phyloP scores from a whole-genome alignment of 2,329 filamentous ascomycete genomes.

The Aspergillus eucalypticola region DNA sequence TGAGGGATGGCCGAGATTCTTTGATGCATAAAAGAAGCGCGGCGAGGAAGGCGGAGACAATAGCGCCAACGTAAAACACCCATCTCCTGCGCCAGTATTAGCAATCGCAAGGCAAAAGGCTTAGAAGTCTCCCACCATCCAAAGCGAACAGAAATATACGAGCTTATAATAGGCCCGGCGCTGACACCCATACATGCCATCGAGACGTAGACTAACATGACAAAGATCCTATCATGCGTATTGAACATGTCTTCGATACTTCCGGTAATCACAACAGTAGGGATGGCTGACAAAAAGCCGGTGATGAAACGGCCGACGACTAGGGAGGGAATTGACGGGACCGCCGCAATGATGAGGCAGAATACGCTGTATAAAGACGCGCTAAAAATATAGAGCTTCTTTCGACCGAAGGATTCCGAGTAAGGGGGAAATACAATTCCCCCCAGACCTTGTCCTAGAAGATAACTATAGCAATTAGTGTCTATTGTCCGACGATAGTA shows the following conservation, averaged over 20 bases:
- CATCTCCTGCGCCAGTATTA: conserved; percentile 2
- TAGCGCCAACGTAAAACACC: conserved; percentile 13
- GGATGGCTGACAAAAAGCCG: conserved; percentile 9
- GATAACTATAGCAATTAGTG: not conserved
- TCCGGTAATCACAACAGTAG: conserved; percentile 8
- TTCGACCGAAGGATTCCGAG: conserved; percentile 12
- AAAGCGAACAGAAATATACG: conserved; percentile 1
- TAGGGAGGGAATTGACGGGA: conserved; percentile 3
- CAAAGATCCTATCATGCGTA: conserved; percentile 4
- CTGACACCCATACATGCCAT: conserved; percentile 3
- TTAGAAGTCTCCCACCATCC: conserved; percentile 4
- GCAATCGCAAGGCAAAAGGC: not conserved
- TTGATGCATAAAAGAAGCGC: conserved; percentile 6
- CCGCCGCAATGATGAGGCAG: conserved; percentile 4
- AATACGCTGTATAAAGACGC: conserved; percentile 1
- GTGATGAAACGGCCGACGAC: conserved; percentile 10
- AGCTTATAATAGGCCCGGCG: conserved; percentile 7
- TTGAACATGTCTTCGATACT: conserved; percentile 15
- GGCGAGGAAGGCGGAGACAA: not conserved
- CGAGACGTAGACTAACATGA: conserved; percentile 8
- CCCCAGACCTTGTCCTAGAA: conserved; percentile 8
- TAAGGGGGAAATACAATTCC: conserved; percentile 10
- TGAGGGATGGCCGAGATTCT: conserved; percentile 11
- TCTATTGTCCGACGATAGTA: too few relatives aligned
- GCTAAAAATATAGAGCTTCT: conserved; percentile 10